Percentiles rank a stretch among this genome's conserved stretches.
These are phyloP conservation scores for Pythium phragmiticola DNA, from an alignment of 352 stramenopile species.

Conservation along the genomic window DNA sequence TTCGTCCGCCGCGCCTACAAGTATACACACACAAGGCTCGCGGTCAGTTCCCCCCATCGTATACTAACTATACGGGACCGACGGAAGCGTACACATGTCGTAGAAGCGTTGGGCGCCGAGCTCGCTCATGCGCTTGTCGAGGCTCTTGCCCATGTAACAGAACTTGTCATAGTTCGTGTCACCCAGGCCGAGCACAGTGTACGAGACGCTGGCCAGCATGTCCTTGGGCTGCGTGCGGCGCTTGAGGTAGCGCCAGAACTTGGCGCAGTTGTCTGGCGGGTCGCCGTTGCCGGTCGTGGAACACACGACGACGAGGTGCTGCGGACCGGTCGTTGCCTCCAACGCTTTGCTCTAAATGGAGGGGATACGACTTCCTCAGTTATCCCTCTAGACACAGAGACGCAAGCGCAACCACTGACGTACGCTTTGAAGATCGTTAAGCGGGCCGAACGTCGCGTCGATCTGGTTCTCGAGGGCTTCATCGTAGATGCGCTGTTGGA, in stretches of 20 bases:
- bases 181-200: constrained; percentile 90
- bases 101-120: constrained; percentile 85
- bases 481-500: constrained; percentile 55
- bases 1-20: constrained; percentile 88
- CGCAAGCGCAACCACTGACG: background rate
- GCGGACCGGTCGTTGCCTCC: constrained; percentile 34
- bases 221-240: constrained; percentile 77
- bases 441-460: constrained; percentile 45
- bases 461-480: constrained; percentile 59
- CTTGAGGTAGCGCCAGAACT: constrained; percentile 93
- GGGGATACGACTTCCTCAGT: background rate
- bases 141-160: constrained; percentile 88
- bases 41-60: background rate
- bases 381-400: background rate
- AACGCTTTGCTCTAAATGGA: constrained; percentile 31
- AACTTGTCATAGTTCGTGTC: constrained; percentile 98
- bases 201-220: constrained; percentile 73
- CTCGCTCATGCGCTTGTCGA: constrained; percentile 89
- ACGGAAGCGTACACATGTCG: constrained; percentile 38
- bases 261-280: constrained; percentile 90
- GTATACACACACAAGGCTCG: constrained; percentile 2
- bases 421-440: constrained; percentile 78
- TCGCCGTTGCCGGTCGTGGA: constrained; percentile 96
- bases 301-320: constrained; percentile 85
- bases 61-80: background rate